Evolutionary conservation across 1,284 basidiomycete species (phyloP).

Genomic region (Cryptococcus hybrid): DNA sequence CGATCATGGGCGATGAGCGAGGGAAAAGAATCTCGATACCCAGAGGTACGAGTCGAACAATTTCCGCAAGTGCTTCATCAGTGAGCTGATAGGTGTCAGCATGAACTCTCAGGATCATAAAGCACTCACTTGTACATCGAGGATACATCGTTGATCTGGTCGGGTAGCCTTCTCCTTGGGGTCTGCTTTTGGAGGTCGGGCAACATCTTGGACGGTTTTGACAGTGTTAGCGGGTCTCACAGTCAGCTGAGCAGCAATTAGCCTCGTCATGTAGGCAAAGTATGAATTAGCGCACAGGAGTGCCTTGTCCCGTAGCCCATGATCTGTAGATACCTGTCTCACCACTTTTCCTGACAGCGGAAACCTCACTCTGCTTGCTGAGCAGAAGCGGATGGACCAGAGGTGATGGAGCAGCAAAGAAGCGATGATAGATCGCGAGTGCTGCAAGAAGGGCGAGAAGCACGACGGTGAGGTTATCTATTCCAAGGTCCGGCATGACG

Average conservation of each 20-base stretch:
- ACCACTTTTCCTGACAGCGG: slow-evolving; percentile 35
- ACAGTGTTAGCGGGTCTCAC: slow-evolving; percentile 43
- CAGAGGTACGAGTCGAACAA: slow-evolving; percentile 34
- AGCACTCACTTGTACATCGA: slow-evolving; percentile 33
- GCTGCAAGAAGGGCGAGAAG: slow-evolving; percentile 33
- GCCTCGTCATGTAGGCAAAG: background rate
- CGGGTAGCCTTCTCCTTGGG: background rate
- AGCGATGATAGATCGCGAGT: slow-evolving; percentile 40
- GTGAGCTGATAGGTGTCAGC: slow-evolving; percentile 22
- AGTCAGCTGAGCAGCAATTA: slow-evolving; percentile 29
- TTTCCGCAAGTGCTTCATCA: slow-evolving; percentile 35
- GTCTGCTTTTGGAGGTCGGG: slow-evolving; percentile 15
- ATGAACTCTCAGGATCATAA: background rate
- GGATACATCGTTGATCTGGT: slow-evolving; percentile 28
- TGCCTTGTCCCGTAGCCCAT: slow-evolving; percentile 49
- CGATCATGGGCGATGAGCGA: slow-evolving; percentile 11
- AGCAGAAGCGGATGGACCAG: slow-evolving; percentile 50
- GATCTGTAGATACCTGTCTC: slow-evolving; percentile 45
- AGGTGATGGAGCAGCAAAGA: slow-evolving; percentile 35
- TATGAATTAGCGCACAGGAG: slow-evolving; percentile 36
- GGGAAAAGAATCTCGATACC: slow-evolving; percentile 41
- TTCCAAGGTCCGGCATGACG: slow-evolving; percentile 19
- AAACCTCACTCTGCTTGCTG: slow-evolving; percentile 46
- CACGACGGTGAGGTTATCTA: slow-evolving; percentile 45
- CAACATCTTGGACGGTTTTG: slow-evolving; percentile 39